phyloP scores from a whole-genome alignment of 2,329 filamentous ascomycete species.

The Apiospora phragmitis region DNA sequence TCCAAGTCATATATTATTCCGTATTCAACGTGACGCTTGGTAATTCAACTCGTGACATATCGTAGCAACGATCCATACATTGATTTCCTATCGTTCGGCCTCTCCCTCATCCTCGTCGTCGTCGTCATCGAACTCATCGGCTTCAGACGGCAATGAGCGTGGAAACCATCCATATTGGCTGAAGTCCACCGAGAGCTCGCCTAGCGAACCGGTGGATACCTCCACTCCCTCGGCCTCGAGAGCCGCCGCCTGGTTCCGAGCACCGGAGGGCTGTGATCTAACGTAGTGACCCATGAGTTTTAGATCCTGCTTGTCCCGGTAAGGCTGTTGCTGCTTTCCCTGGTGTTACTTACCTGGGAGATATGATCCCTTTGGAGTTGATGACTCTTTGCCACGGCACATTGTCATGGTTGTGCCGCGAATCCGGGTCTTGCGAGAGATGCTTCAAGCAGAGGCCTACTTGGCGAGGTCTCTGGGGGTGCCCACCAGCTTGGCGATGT shows the following conservation, averaged over 20 bases:
- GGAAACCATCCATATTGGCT: conserved; percentile 59
- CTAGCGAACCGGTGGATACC: conserved; percentile 49
- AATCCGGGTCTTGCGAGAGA: conserved; percentile 57
- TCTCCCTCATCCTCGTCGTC: conserved; percentile 9
- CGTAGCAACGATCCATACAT: background rate
- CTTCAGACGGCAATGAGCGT: conserved; percentile 45
- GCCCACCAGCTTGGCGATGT: conserved; percentile 72
- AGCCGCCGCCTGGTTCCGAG: conserved; percentile 50
- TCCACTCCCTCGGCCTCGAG: conserved; percentile 53
- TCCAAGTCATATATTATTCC: background rate
- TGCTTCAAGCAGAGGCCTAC: conserved; percentile 91
- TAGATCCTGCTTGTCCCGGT: background rate
- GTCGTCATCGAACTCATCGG: conserved; percentile 29
- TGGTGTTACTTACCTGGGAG: conserved; percentile 63
- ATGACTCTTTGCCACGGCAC: conserved; percentile 96
- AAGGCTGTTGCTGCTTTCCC: background rate
- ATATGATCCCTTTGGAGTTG: conserved; percentile 83
- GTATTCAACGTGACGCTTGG: background rate
- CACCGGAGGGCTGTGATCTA: conserved; percentile 50
- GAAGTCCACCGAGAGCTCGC: conserved; percentile 54
- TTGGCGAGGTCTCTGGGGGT: conserved; percentile 74
- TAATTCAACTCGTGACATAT: background rate
- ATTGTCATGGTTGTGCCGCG: conserved; percentile 68
- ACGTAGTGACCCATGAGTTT: conserved; percentile 9
- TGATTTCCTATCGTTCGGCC: background rate